phyloP scores from a whole-genome alignment of 2,329 filamentous ascomycete species.

The Blastomyces parvus region DNA sequence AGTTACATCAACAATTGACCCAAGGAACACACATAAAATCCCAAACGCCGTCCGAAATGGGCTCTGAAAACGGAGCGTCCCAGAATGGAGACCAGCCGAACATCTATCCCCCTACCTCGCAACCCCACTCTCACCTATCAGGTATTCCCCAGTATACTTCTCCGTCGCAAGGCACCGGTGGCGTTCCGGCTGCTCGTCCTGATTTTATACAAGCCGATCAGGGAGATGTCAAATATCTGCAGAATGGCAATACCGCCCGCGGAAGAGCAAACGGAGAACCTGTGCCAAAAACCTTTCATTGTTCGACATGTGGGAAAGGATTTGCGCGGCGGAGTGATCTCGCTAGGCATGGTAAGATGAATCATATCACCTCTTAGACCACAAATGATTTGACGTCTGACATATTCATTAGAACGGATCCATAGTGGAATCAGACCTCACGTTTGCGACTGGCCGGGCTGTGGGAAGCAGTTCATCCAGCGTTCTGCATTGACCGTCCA shows the following conservation, averaged over 20 bases:
- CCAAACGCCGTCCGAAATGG: constrained; percentile 44
- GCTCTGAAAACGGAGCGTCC: constrained; percentile 49
- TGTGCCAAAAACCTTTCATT: constrained; percentile 70
- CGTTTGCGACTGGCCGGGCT: constrained; percentile 78
- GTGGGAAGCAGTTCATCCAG: constrained; percentile 96
- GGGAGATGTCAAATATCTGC: constrained; percentile 27
- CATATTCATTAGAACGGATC: constrained; percentile 63
- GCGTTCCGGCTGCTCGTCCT: constrained; percentile 47
- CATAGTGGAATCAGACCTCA: constrained; percentile 87
- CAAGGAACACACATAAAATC: constrained; percentile 33
- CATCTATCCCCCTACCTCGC: constrained; percentile 48
- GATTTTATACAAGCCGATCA: constrained; percentile 45
- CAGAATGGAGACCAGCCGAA: constrained; percentile 49
- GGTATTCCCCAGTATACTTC: constrained; percentile 46
- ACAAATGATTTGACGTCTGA: constrained; percentile 4
- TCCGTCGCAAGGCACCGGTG: constrained; percentile 42
- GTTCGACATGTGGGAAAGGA: constrained; percentile 78
- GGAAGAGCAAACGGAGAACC: constrained; percentile 36
- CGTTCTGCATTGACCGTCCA: constrained; percentile 92
- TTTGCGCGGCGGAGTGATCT: constrained; percentile 92
- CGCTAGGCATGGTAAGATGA: constrained; percentile 73
- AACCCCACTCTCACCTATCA: constrained; percentile 42
- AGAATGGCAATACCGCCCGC: constrained; percentile 35
- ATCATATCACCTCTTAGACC: background rate
- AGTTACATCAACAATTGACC: constrained; percentile 36